These are phyloP conservation scores for Pluteus cervinus DNA, from an alignment of 768 basidiomycete genomes.

Conservation along the genomic window DNA sequence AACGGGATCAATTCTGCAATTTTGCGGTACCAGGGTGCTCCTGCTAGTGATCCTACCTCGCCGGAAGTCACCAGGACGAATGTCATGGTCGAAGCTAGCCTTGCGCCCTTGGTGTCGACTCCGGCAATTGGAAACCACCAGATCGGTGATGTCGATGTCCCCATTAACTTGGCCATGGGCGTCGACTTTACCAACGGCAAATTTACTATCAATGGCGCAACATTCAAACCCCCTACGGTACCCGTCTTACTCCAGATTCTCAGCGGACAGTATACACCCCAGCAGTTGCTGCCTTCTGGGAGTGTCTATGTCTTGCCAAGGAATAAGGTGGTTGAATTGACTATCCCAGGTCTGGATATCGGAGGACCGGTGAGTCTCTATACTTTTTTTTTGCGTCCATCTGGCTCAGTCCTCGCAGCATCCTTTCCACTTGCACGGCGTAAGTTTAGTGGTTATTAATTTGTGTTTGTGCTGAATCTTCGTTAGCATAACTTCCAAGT, in stretches of 20 bases:
- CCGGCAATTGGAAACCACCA: background rate
- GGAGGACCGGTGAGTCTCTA: conserved; percentile 27
- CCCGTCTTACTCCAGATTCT: conserved; percentile 36
- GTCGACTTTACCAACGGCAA: conserved; percentile 1
- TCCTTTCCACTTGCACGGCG: conserved; percentile 44
- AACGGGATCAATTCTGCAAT: conserved; percentile 35
- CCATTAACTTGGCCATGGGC: background rate
- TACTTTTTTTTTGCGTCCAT: background rate
- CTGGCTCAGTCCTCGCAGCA: conserved; percentile 20
- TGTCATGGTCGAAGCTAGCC: background rate
- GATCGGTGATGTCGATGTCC: background rate
- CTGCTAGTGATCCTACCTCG: conserved; percentile 21
- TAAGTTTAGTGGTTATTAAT: conserved; percentile 16
- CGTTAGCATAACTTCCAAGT: conserved; percentile 37
- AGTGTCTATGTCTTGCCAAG: conserved; percentile 26
- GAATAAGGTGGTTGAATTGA: conserved; percentile 32
- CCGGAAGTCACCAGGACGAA: background rate
- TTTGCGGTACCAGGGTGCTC: conserved; percentile 32
- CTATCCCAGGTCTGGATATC: conserved; percentile 17
- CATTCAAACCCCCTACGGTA: conserved; percentile 22
- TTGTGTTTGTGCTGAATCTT: background rate
- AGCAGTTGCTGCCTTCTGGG: conserved; percentile 22
- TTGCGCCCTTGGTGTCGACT: background rate
- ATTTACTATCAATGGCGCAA: conserved; percentile 18
- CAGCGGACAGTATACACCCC: conserved; percentile 25